These are phyloP conservation scores for Clonostachys sp. DNA, from an alignment of 2,329 filamentous ascomycete species.

Conservation along the genomic window DNA sequence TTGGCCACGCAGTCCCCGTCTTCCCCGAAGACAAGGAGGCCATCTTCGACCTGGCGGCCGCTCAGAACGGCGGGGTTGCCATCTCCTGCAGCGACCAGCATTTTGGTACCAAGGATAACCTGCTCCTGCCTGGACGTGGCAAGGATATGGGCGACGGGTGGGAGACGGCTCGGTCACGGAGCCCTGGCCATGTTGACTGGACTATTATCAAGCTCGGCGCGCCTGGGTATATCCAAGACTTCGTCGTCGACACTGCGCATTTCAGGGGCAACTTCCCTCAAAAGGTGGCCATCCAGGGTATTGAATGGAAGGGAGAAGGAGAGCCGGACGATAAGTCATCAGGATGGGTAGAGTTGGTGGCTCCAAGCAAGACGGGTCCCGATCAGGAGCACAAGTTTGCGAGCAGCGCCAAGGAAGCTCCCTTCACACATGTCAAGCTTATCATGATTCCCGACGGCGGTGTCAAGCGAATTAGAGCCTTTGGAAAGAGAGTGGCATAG, in stretches of 20 bases:
- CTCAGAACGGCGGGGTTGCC: slow-evolving; percentile 74
- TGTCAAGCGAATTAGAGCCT: slow-evolving; percentile 72
- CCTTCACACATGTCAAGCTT: slow-evolving; percentile 81
- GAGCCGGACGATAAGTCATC: slow-evolving; percentile 52
- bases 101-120: slow-evolving; percentile 76
- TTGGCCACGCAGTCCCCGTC: slow-evolving; percentile 70
- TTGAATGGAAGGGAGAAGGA: slow-evolving; percentile 47
- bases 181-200: slow-evolving; percentile 73
- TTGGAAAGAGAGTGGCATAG: slow-evolving; percentile 22
- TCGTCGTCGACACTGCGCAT: slow-evolving; percentile 76
- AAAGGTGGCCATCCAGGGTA: slow-evolving; percentile 62
- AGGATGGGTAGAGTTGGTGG: slow-evolving; percentile 63
- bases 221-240: slow-evolving; percentile 56
- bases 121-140: slow-evolving; percentile 73
- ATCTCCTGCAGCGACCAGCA: slow-evolving; percentile 77
- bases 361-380: slow-evolving; percentile 64
- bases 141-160: slow-evolving; percentile 87
- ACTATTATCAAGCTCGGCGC: slow-evolving; percentile 71
- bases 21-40: slow-evolving; percentile 63
- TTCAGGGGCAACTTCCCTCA: slow-evolving; percentile 83
- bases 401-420: slow-evolving; percentile 47
- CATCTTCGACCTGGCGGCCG: slow-evolving; percentile 72
- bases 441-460: slow-evolving; percentile 92
- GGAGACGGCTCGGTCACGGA: slow-evolving; percentile 75
- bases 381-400: slow-evolving; percentile 68